Base-by-base conservation (phyloP, 805 yeast genomes). In the Brettanomyces anomalus region DNA sequence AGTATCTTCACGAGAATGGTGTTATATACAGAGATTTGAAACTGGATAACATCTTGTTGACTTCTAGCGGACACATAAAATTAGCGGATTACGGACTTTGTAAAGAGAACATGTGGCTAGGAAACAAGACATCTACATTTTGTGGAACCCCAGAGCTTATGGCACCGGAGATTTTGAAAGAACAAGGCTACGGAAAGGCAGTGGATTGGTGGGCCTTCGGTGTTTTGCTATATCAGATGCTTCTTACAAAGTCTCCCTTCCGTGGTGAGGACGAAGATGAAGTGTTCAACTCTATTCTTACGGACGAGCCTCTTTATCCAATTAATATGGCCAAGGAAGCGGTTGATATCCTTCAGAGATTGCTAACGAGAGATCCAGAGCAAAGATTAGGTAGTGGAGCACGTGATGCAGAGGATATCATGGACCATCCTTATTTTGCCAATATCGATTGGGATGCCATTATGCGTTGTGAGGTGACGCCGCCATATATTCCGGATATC, bases 171-270 rank as follows among this genome's bases (percentile, higher is more conserved):
- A 90, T 93, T 51, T 71, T 93, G 57, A 81, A 86, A 49, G 97
- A 93, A 43, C 95, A 89, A 62, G 84, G 81, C 46, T 93, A 93
- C 57, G 93, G 88, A 42, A 79, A 95, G 57, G 84, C 93, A 33
- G 98, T 93, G 43, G 99, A 93, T 65, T 93, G 98, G 98, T 93
- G 98, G 98, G 97, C 98, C 1, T 87, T 89, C 70, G 99, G 99
- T 45, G 97, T 93, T 24, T 71, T 93, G 49, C 70, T 93, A 50
- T 93, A 90, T 64, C 98, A 93, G 65, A 93, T 93, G 99, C 70
- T 93, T 44, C 71, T 93, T 45, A 93, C 96, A 41, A 95, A 90
- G 64, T 85, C 96, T 6, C 99, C 99, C 32, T 93, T 93, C 67
- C 82, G 90, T 51, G 98, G 99, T 51, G 96, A 89, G 52, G 68